A percentile compares a stretch with the other conserved stretches of the same genome.
phyloP scores from a whole-genome alignment of 768 basidiomycete genomes.

The Symmetrospora coprosmae region DNA sequence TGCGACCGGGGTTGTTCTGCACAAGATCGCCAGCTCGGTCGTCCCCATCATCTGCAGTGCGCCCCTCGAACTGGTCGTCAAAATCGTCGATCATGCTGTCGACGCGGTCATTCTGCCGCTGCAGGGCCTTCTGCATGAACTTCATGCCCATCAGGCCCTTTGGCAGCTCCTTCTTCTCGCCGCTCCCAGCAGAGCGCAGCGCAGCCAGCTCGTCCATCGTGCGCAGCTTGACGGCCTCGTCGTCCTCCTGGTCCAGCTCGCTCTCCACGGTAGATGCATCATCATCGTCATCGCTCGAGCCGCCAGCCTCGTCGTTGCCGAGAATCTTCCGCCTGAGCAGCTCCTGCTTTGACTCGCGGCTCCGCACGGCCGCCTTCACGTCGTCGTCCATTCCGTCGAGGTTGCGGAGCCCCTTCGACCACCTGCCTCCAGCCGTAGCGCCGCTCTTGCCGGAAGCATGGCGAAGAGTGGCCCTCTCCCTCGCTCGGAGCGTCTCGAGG shows the following conservation, averaged over 20 bases:
- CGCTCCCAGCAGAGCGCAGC: no score
- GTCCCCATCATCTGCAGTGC: conserved; percentile 33
- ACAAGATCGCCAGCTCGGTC: conserved; percentile 34
- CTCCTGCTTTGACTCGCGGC: conserved; percentile 75
- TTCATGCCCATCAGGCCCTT: conserved; percentile 87
- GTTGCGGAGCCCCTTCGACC: conserved; percentile 37
- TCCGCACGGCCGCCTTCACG: conserved; percentile 54
- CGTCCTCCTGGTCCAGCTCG: conserved; percentile 35
- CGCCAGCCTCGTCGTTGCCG: conserved; percentile 43
- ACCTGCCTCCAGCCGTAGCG: conserved; percentile 53
- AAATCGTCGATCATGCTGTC: conserved; percentile 59
- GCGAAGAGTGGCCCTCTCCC: conserved; percentile 72
- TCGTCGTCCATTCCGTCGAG: conserved; percentile 46
- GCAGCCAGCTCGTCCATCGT: conserved; percentile 65
- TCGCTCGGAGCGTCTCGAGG: conserved; percentile 63
- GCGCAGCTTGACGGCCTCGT: conserved; percentile 47
- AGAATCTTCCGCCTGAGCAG: conserved; percentile 59
- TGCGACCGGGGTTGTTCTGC: conserved; percentile 38
- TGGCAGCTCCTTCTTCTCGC: conserved; percentile 35
- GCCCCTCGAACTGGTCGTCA: conserved; percentile 42
- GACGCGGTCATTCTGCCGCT: conserved; percentile 48
- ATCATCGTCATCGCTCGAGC: conserved; percentile 39
- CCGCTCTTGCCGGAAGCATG: conserved; percentile 89
- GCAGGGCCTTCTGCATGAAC: conserved; percentile 90
- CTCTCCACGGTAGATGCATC: conserved; percentile 38